Conservation (phyloP, 768 basidiomycete genomes). For the Chalciporus sphaerocephalus region DNA sequence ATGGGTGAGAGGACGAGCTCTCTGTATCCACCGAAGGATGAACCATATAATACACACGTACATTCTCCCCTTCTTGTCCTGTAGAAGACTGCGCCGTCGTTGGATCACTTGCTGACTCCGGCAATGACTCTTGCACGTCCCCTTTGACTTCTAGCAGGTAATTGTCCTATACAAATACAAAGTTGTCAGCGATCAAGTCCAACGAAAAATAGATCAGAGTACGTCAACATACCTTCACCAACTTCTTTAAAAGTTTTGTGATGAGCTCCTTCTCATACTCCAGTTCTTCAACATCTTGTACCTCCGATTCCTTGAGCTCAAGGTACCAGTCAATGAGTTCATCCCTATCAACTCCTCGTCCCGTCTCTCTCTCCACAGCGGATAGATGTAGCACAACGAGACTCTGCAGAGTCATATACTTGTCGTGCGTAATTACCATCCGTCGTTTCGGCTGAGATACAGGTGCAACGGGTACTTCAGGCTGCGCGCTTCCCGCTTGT, state of each 20-base stretch:
- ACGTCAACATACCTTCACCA: conserved; percentile 88
- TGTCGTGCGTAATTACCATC: conserved; percentile 94
- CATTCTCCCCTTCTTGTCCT: conserved; percentile 48
- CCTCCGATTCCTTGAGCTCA: conserved; percentile 79
- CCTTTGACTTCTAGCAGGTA: conserved; percentile 81
- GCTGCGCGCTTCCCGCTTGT: conserved; percentile 24
- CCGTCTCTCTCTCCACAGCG: conserved; percentile 70
- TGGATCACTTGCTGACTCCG: conserved; percentile 56
- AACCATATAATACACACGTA: conserved; percentile 83
- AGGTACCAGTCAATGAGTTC: conserved; percentile 97
- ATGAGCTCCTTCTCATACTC: conserved; percentile 90
- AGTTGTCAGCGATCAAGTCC: conserved; percentile 5
- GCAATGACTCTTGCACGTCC: conserved; percentile 76
- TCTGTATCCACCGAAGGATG: conserved; percentile 85
- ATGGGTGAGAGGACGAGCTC: conserved; percentile 34
- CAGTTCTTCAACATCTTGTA: conserved; percentile 80
- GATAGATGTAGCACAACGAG: conserved; percentile 81
- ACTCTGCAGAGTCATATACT: conserved; percentile 86
- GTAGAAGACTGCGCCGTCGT: conserved; percentile 45
- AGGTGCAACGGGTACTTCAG: conserved; percentile 32
- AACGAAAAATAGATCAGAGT: too few relatives aligned
- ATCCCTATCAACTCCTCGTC: conserved; percentile 77
- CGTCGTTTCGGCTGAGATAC: conserved; percentile 58
- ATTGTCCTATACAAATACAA: conserved; percentile 53
- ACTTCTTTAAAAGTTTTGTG: conserved; percentile 80